Percentiles rank a stretch among this genome's conserved stretches.
Evolutionary conservation across 2,329 filamentous ascomycete species (phyloP).

Genomic region (Bimuria novae-zelandiae): DNA sequence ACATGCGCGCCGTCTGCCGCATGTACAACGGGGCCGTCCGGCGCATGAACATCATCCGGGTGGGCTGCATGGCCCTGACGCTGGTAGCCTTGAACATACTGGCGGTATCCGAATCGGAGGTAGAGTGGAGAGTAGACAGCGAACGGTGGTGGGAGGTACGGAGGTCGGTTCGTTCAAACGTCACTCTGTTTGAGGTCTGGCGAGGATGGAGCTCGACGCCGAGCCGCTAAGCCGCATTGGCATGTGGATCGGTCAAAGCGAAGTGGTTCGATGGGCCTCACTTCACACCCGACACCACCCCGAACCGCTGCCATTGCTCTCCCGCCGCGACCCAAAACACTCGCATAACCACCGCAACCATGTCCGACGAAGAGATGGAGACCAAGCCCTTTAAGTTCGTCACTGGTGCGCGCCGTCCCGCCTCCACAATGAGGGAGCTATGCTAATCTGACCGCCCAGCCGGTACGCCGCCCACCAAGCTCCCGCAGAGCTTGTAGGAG

Average conservation of each 20-base stretch:
- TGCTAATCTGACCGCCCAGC: conserved; percentile 44
- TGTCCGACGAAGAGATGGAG: conserved; percentile 88
- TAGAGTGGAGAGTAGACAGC: conserved; percentile 27
- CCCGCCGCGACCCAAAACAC: conserved; percentile 22
- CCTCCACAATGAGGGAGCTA: conserved; percentile 14
- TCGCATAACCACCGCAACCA: conserved; percentile 62
- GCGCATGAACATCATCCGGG: conserved; percentile 48
- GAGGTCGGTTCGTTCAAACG: conserved; percentile 27
- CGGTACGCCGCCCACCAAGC: conserved; percentile 41
- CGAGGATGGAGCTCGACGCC: conserved; percentile 36
- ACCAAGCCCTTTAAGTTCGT: conserved; percentile 99
- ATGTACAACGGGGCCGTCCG: conserved; percentile 43
- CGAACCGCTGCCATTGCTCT: conserved; percentile 37
- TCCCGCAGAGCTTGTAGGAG: conserved; percentile 11
- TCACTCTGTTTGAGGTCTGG: conserved; percentile 24
- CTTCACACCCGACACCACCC: conserved; percentile 35
- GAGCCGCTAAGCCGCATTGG: conserved; percentile 43
- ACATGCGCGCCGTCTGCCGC: conserved; percentile 55
- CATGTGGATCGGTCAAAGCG: conserved; percentile 34
- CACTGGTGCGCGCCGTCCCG: conserved; percentile 72
- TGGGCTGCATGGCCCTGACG: conserved; percentile 47
- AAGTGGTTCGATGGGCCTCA: conserved; percentile 26
- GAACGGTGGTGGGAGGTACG: conserved; percentile 19
- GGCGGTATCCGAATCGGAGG: conserved; percentile 11
- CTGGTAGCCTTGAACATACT: conserved; percentile 46